phyloP scores from a whole-genome alignment of 2,329 filamentous ascomycete genomes.

The Fusarium phyllophilum region DNA sequence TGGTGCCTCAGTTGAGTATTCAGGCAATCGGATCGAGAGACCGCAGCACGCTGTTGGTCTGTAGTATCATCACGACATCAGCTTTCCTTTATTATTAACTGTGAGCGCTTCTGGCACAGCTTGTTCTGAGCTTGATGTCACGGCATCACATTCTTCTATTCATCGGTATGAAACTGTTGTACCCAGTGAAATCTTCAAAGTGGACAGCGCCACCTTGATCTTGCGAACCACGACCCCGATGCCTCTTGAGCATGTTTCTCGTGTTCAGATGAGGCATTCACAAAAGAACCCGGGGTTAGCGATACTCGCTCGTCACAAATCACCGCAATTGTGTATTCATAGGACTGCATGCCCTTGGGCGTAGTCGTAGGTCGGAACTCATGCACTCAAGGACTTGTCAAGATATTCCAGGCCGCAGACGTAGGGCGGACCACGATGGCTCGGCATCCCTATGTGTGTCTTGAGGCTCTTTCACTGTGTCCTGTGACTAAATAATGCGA shows the following conservation, averaged over 20 bases:
- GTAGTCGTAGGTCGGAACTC: neutral
- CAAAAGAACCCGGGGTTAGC: neutral
- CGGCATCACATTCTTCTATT: neutral
- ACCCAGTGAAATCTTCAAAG: conserved; percentile 17
- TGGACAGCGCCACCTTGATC: conserved; percentile 10
- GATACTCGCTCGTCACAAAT: conserved; percentile 17
- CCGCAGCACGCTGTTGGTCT: neutral
- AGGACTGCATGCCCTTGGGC: neutral
- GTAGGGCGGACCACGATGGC: neutral
- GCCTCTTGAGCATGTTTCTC: conserved; percentile 24
- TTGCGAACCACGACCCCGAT: conserved; percentile 14
- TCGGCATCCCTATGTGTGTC: neutral
- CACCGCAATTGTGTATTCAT: conserved; percentile 25
- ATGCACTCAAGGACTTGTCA: neutral
- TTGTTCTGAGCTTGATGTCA: conserved; percentile 1
- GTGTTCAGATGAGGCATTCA: conserved; percentile 32
- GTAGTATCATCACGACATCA: neutral
- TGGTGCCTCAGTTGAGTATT: neutral
- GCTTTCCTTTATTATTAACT: neutral
- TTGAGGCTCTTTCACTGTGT: conserved; percentile 14
- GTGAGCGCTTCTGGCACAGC: neutral
- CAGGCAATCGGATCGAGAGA: neutral
- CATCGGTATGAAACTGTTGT: conserved; percentile 2
- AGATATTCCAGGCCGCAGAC: neutral
- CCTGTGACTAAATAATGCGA: conserved; percentile 2